Conservation (phyloP, 306 rosid genomes). For the Medicago truncatula region MtrunA17r5.0-ANR NC_053045.1:7249501-7250000, state of each 20-base stretch:
- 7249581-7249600: not conserved
- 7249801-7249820: not conserved
- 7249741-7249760: constrained; percentile 24
- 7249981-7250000: not conserved
- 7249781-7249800: constrained; percentile 39
- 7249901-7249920: not conserved
- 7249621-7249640: constrained; percentile 27
- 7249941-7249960: not conserved
- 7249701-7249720: constrained; percentile 6
- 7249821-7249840: constrained; percentile 27
- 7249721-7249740: constrained; percentile 8
- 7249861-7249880: not conserved
- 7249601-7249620: constrained; percentile 18
- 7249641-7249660: not conserved
- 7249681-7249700: not conserved
- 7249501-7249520: constrained; percentile 14
- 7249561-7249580: constrained; percentile 7
- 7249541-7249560: not conserved
- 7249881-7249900: constrained; percentile 16
- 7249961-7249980: not conserved
- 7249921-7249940: not conserved
- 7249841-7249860: not conserved
- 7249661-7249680: constrained; percentile 27
- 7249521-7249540: constrained; percentile 23
- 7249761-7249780: constrained; percentile 30